Evolutionary conservation across 192 early-diverging fungal species (phyloP).

Genomic region (Entomortierella beljakovae): DNA sequence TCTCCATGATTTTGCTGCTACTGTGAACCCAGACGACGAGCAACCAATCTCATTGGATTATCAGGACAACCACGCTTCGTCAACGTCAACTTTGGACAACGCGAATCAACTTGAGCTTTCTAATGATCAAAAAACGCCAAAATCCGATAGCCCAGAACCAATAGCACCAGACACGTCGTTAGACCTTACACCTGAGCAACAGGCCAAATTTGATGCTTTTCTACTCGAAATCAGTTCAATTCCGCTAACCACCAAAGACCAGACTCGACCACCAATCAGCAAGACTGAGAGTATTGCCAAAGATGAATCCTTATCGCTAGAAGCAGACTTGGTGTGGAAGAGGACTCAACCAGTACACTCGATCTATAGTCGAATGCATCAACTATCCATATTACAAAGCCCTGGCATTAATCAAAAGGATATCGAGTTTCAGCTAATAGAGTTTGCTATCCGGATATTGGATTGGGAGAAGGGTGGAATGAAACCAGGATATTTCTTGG

Average conservation of each 20-base stretch:
- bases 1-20: constrained; percentile 35
- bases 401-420: constrained; percentile 13
- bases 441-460: constrained; percentile 49
- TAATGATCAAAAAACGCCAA: not conserved
- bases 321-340: constrained; percentile 12
- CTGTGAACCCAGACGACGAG: not conserved
- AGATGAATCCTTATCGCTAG: not conserved
- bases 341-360: constrained; percentile 11
- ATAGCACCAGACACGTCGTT: not conserved
- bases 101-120: not conserved
- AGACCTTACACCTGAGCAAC: constrained; percentile 20
- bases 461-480: constrained; percentile 50
- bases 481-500: constrained; percentile 32
- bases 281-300: not conserved
- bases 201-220: constrained; percentile 20
- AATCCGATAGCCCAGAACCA: not conserved
- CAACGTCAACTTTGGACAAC: not conserved
- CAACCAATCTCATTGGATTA: not conserved
- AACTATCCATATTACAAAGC: constrained; percentile 15
- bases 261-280: constrained; percentile 1
- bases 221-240: constrained; percentile 22
- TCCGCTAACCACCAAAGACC: constrained; percentile 20
- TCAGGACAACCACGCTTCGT: not conserved
- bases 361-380: constrained; percentile 39
- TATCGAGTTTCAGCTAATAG: constrained; percentile 19